Percentiles rank a stretch among this genome's conserved stretches.
phyloP scores from a whole-genome alignment of 2,329 filamentous ascomycete species.

The Thelonectria olida region DNA sequence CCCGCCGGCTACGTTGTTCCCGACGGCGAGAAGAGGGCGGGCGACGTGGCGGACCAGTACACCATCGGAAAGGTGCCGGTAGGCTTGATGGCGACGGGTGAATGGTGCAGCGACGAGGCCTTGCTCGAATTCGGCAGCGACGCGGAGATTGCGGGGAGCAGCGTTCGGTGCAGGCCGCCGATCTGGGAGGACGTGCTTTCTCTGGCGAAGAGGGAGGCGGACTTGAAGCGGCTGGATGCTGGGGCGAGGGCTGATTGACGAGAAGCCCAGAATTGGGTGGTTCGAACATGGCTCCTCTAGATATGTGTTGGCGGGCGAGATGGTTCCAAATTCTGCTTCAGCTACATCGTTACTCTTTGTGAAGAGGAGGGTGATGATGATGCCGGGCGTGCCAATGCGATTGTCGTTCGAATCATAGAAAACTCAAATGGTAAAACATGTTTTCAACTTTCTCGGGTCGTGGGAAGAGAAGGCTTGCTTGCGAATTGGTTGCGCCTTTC shows the following conservation, averaged over 20 bases:
- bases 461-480: no score
- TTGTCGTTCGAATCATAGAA: no score
- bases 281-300: no score
- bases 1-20: constrained; percentile 57
- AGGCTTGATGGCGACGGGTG: constrained; percentile 64
- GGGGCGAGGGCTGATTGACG: background rate
- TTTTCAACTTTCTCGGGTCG: no score
- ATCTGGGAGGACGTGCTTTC: constrained; percentile 17
- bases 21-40: constrained; percentile 42
- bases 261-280: background rate
- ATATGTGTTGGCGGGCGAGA: no score
- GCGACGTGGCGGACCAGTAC: constrained; percentile 43
- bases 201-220: constrained; percentile 2
- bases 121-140: constrained; percentile 60
- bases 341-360: no score
- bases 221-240: background rate
- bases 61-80: constrained; percentile 56
- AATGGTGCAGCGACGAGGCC: constrained; percentile 62
- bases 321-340: no score
- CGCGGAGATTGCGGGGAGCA: constrained; percentile 50
- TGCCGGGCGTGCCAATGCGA: no score
- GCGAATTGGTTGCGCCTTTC: no score
- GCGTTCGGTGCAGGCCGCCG: constrained; percentile 4
- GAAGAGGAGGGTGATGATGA: no score
- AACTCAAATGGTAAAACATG: no score